Conservation (phyloP, 164 flowering plant genomes). For the Platanus orientalis region DNA sequence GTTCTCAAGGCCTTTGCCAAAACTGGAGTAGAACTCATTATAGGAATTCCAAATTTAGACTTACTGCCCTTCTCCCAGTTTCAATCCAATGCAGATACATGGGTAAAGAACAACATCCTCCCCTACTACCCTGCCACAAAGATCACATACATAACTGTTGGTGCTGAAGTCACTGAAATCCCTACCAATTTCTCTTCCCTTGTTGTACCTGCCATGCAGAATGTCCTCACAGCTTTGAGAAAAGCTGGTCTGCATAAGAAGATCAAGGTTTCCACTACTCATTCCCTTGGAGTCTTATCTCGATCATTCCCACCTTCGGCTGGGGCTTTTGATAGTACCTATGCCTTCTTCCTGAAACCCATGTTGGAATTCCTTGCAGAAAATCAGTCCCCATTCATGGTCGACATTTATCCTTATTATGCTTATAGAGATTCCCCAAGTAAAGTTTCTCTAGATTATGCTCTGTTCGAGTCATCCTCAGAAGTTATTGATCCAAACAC, state of each 20-base stretch:
- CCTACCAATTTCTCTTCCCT: slow-evolving; percentile 49
- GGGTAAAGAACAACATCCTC: slow-evolving; percentile 77
- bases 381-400: slow-evolving; percentile 87
- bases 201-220: slow-evolving; percentile 89
- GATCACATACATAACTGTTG: slow-evolving; percentile 82
- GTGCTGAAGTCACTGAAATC: slow-evolving; percentile 87
- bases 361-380: slow-evolving; percentile 85
- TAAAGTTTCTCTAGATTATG: slow-evolving; percentile 81
- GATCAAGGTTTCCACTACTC: slow-evolving; percentile 83
- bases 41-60: slow-evolving; percentile 76
- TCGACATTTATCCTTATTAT: slow-evolving; percentile 87
- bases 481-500: slow-evolving; percentile 93
- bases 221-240: slow-evolving; percentile 58
- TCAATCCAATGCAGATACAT: slow-evolving; percentile 85
- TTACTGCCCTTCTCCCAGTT: slow-evolving; percentile 70
- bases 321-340: slow-evolving; percentile 73
- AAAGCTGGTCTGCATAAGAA: slow-evolving; percentile 68
- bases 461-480: slow-evolving; percentile 64
- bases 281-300: slow-evolving; percentile 78
- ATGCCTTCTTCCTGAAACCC: slow-evolving; percentile 69
- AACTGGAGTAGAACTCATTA: slow-evolving; percentile 79
- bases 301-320: slow-evolving; percentile 97
- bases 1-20: slow-evolving; percentile 91
- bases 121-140: slow-evolving; percentile 91
- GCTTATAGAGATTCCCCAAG: slow-evolving; percentile 67